A percentile compares a stretch with the other conserved stretches of the same genome.
Evolutionary conservation across 2,329 filamentous ascomycete species (phyloP).

Genomic region (Phoma sp.): DNA sequence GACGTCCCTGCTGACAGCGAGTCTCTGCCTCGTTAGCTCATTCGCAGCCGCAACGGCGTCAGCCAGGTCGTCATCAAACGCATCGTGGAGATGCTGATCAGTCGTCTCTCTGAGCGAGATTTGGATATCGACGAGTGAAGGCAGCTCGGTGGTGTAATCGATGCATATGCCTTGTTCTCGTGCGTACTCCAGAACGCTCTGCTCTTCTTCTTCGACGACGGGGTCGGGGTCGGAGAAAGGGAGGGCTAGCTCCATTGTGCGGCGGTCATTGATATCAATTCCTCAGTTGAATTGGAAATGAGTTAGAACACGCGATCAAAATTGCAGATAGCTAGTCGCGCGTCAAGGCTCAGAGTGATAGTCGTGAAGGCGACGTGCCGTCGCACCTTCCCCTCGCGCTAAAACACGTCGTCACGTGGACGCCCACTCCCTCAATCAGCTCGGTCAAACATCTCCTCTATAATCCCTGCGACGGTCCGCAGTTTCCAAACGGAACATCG

Average conservation of each 20-base stretch:
- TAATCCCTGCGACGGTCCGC: neutral
- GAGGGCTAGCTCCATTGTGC: slow-evolving; percentile 29
- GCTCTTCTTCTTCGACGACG: slow-evolving; percentile 38
- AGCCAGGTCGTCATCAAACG: slow-evolving; percentile 18
- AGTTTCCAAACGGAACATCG: neutral
- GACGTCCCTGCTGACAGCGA: slow-evolving; percentile 39
- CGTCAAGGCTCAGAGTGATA: neutral
- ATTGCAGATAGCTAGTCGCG: too few species aligned
- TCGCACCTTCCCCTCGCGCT: slow-evolving; percentile 1
- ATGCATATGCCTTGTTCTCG: slow-evolving; percentile 54
- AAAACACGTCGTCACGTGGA: slow-evolving; percentile 9
- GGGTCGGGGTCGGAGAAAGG: slow-evolving; percentile 1
- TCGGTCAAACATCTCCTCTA: too few species aligned
- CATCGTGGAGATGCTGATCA: slow-evolving; percentile 31
- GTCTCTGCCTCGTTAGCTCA: slow-evolving; percentile 35
- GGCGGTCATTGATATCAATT: too few species aligned
- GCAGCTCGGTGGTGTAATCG: slow-evolving; percentile 45
- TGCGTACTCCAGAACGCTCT: slow-evolving; percentile 57
- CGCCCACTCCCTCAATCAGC: too few species aligned
- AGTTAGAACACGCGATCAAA: neutral
- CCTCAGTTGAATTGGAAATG: neutral
- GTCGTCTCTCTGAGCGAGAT: slow-evolving; percentile 18
- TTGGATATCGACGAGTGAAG: slow-evolving; percentile 21
- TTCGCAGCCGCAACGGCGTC: slow-evolving; percentile 13
- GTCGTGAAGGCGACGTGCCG: neutral